Evolutionary conservation across 192 early-diverging fungal genomes (phyloP), one percentile per base, ranked within the genome.

Genomic region (Coemansia interrupta): DNA sequence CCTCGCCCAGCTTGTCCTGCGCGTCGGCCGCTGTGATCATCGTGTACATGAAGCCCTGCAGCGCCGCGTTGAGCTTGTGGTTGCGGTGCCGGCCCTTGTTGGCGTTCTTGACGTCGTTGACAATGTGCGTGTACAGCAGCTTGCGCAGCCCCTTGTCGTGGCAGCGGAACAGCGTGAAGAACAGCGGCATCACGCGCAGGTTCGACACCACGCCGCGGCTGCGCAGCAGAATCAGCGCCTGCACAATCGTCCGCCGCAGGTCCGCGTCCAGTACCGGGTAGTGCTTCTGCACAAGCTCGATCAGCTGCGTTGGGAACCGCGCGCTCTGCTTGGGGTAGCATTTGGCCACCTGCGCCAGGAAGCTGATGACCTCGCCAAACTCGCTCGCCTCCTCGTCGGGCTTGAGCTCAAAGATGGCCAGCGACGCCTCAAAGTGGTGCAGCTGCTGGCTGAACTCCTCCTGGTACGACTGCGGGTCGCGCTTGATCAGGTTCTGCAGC

Each of bases 21-120:
- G 83, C 74, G 41, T 85, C 84, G 13, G 86, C 83, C 38, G 83
- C 80, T 41, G 85, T 88, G 18, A 97, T 78, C 87, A 99, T 94
- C 49, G 87, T 95, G 73, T 94, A 99, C 96, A 99, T 98, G 63
- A 90, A 96, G 54, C 90, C 90, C 80, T 98, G 97, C 42, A 99
- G 80, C 17, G 90, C 86, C 70, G 95, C 97, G 87, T 99, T 99
- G 48, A 99, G 81, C 71, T 91, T 92, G 85, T 96, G 95, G 83
- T 99, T 97, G 74, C 93, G 95, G 24, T 86, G 82, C 68, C 94
- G 94, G 38, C 75, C 75, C 28, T 81, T 83, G 80, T 98, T 99
- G 44, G 92, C 84, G 51, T 84, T 86, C 68, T 93, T 93, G 80
- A 99, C 94, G 73, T 99, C 95, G 49, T 83, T 87, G 1, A 99